phyloP scores from a whole-genome alignment of 805 yeast species.

The Candida anglica region DNA sequence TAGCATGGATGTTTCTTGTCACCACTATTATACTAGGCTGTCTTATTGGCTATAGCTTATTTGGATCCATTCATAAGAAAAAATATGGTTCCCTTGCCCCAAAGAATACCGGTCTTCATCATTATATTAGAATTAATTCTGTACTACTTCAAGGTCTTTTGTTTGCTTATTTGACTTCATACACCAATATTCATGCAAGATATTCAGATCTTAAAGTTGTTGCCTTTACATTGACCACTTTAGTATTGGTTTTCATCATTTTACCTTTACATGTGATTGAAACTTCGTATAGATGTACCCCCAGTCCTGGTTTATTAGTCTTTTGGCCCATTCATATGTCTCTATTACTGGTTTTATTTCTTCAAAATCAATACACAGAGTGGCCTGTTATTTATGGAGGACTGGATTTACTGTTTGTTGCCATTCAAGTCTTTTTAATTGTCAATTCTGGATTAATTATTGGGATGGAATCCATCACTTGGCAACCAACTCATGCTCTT shows the following conservation, averaged over 20 bases:
- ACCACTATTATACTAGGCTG: slow-evolving; percentile 5
- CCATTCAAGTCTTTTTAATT: slow-evolving; percentile 22
- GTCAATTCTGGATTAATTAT: slow-evolving; percentile 27
- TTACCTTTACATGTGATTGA: slow-evolving; percentile 26
- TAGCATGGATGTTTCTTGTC: slow-evolving; percentile 12
- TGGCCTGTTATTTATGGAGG: slow-evolving; percentile 15
- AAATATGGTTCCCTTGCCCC: slow-evolving; percentile 15
- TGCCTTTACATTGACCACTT: slow-evolving; percentile 10
- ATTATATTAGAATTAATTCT: slow-evolving; percentile 15
- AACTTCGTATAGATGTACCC: slow-evolving; percentile 14
- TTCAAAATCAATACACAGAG: slow-evolving; percentile 21
- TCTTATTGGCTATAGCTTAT: not conserved
- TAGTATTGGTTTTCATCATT: slow-evolving; percentile 9
- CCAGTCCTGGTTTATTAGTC: slow-evolving; percentile 17
- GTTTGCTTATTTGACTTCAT: slow-evolving; percentile 9
- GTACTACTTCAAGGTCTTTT: slow-evolving; percentile 15
- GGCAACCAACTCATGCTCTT: slow-evolving; percentile 41
- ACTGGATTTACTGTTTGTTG: slow-evolving; percentile 6
- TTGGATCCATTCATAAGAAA: not conserved
- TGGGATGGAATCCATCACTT: slow-evolving; percentile 32
- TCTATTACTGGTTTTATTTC: slow-evolving; percentile 16
- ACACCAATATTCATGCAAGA: slow-evolving; percentile 18
- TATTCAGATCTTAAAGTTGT: slow-evolving; percentile 16
- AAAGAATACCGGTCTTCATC: slow-evolving; percentile 21
- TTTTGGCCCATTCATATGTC: slow-evolving; percentile 28